Base-by-base conservation (phyloP, 176 grass and related monocot species). In the Oryza nivara region DNA sequence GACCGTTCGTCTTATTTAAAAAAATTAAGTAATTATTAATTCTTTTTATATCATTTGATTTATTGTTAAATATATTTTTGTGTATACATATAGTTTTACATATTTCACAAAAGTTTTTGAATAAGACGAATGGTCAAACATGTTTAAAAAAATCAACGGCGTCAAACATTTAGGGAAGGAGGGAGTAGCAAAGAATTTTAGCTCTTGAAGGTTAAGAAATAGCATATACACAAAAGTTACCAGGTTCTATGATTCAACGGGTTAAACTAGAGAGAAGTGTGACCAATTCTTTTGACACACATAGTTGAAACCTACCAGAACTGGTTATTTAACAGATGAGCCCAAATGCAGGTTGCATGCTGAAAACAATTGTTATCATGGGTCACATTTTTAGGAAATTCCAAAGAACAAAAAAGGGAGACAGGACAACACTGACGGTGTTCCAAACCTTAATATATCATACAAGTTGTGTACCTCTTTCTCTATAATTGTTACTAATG, bases 361-460 rank as follows among this genome's bases (percentile, higher is more conserved):
- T 61, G 25, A 80, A 43, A 70, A 72, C 26, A 82, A 26, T 63
- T 63, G 3, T 74, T 46, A 68, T 69, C 51, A 66, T 61, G 19
- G 25, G 19, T 45, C n/a, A 45, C 65, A 10, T 77, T 82, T 71
- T 49, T 43, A 63, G 66, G 7, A 51, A 22, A 83, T 67, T 45
- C 25, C 66, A 43, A 73, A 14, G 47, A 30, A 46, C 23, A 83
- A 78, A 34, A 45, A 2, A 67, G 5, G 17, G 43, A 68, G 26
- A 65, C 15, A 78, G 58, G 40, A 81, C 6, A 86, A 10, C 20
- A 47, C 16, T 68, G 60, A 48, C n/a, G 35, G 20, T 76, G 47
- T 77, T 38, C 25, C 13, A 54, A 73, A 48, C 30, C 68, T 83
- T 84, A 22, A n/a, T 72, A 73, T 67, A 84, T 89, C 7, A 26